A percentile compares a stretch with the other conserved stretches of the same genome.
These are phyloP conservation scores for Tetratostichococcus sp. DNA, from an alignment of 139 green algal genomes.

Conservation along the genomic window DNA sequence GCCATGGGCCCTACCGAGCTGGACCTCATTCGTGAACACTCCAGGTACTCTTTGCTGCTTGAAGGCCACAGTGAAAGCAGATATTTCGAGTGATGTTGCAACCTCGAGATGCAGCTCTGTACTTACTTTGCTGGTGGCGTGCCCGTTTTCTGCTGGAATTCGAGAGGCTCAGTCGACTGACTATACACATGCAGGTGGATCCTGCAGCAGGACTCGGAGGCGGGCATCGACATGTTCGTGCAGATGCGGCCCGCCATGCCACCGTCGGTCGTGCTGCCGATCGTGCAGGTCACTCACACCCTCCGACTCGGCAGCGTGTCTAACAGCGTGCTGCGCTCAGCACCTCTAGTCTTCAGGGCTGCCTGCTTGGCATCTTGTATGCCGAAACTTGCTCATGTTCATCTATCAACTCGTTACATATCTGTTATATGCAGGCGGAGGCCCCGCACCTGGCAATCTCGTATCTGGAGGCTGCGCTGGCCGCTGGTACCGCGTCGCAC, in stretches of 20 bases:
- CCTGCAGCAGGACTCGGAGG: constrained; percentile 69
- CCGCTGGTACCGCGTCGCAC: constrained; percentile 35
- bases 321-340: too few species aligned
- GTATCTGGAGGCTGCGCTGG: constrained; percentile 74
- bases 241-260: constrained; percentile 56
- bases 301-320: too few species aligned
- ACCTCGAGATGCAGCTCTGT: too few species aligned
- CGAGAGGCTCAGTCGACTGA: too few species aligned
- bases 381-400: too few species aligned
- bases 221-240: constrained; percentile 68
- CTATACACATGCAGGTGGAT: constrained; percentile 56
- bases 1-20: constrained; percentile 21
- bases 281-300: constrained; percentile 35
- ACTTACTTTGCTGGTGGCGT: too few species aligned
- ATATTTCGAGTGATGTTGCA: too few species aligned
- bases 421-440: neutral
- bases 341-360: too few species aligned
- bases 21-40: constrained; percentile 42
- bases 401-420: neutral
- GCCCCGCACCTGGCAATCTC: constrained; percentile 28
- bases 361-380: too few species aligned
- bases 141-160: too few species aligned
- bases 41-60: constrained; percentile 15
- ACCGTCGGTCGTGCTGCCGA: constrained; percentile 53
- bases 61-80: too few species aligned